Evolutionary conservation across 441 rosid species (phyloP), one percentile per base, ranked within the genome.

Genomic region (Adansonia gregorii): DNA sequence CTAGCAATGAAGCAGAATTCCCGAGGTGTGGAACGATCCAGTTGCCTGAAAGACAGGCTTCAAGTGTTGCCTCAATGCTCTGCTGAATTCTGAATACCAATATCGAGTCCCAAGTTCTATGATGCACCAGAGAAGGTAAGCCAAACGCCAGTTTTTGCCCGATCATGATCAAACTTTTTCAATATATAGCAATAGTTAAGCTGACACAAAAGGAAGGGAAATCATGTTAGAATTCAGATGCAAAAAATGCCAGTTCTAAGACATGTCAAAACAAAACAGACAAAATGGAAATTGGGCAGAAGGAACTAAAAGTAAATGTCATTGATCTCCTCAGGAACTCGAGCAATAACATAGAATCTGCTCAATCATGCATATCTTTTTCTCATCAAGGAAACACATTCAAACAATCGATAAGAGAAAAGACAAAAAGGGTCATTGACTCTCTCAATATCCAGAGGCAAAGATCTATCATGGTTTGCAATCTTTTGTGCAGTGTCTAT

Each of bases 181-280:
- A 93, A 51, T 81, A 93, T 82, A 68, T 87, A 84, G 89, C 95
- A 96, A 88, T 96, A 94, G 80, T 94, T 94, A 75, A 96, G 68
- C 99, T 96, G 52, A 76, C 78, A 24, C 14, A 52, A 76, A 49
- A 49, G 67, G 39, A 63, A 60, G 76, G 3, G 46, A 31, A 10
- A 1, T 12, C n/a, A 48, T 78, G 74, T 74, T 51, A 35, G 39
- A 35, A 35, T 35, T 35, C 39, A 52, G 61, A 19, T n/a, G 20
- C 8, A n/a, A 67, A 68, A 72, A 8, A 35, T 6, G 8, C 67
- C n/a, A 17, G 20, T 8, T 9, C 48, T 31, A 12, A 4, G 19
- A 67, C 24, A 39, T 17, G 45, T 45, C 2, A 56, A 20, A 20
- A 2, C 20, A 35, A 24, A 68, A 70, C 24, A 15, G 6, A 70